Evolutionary conservation across 345 rosid species (phyloP).

Genomic region (Ceriops decandra): DNA sequence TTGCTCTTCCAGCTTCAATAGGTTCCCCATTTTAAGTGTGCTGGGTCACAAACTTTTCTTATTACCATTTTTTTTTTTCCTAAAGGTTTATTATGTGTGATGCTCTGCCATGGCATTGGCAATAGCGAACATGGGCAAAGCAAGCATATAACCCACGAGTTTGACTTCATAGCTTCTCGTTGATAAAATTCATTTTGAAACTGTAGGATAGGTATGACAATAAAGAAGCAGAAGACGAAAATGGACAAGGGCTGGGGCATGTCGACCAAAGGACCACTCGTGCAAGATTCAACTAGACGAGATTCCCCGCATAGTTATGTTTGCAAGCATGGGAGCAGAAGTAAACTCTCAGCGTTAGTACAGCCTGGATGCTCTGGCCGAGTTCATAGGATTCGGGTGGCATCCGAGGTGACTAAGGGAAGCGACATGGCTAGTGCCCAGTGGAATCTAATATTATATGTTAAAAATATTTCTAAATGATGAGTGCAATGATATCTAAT

Average conservation of each 20-base stretch:
- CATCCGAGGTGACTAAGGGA: conserved; percentile 20
- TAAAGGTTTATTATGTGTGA: too few species aligned
- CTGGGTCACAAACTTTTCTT: too few species aligned
- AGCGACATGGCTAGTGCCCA: neutral
- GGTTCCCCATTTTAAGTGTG: too few species aligned
- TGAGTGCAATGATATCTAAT: neutral
- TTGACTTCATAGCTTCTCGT: neutral
- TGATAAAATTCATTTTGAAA: neutral
- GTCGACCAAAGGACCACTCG: neutral
- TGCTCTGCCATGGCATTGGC: too few species aligned
- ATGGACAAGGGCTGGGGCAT: neutral
- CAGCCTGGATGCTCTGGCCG: conserved; percentile 17
- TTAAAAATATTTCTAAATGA: neutral
- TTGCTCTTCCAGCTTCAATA: too few species aligned
- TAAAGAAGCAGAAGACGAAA: too few species aligned
- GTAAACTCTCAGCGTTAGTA: conserved; percentile 8
- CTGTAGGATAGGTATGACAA: too few species aligned
- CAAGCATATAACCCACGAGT: neutral
- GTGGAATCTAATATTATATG: neutral
- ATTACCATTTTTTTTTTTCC: too few species aligned
- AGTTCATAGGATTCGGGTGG: conserved; percentile 4
- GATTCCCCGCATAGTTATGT: neutral
- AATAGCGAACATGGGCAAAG: conserved; percentile 1
- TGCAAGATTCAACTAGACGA: neutral
- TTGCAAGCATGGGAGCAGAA: conserved; percentile 20